A percentile compares a stretch with the other conserved stretches of the same genome.
These are phyloP conservation scores for Colletotrichum sp. DNA, from an alignment of 2,329 filamentous ascomycete genomes.

Conservation along the genomic window DNA sequence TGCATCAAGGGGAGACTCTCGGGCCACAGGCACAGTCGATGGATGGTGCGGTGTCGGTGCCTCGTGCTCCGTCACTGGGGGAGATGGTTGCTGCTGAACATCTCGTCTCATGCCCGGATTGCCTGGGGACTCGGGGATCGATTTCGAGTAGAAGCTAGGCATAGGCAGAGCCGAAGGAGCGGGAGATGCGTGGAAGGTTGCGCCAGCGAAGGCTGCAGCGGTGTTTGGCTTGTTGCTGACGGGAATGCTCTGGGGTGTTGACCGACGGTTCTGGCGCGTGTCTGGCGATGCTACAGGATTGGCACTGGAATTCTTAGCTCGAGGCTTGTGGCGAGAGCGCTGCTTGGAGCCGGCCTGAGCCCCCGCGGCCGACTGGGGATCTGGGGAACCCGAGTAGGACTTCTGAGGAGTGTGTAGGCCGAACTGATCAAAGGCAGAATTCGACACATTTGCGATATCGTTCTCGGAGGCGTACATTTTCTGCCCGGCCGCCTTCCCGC, in stretches of 20 bases:
- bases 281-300: conserved; percentile 42
- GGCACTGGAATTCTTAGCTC: conserved; percentile 22
- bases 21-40: conserved; percentile 30
- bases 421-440: conserved; percentile 35
- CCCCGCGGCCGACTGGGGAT: conserved; percentile 33
- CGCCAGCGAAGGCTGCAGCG: conserved; percentile 80
- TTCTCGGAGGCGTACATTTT: conserved; percentile 67
- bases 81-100: conserved; percentile 50
- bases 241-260: conserved; percentile 36
- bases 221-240: conserved; percentile 49
- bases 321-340: conserved; percentile 24
- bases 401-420: conserved; percentile 55
- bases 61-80: conserved; percentile 57
- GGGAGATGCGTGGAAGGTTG: conserved; percentile 94
- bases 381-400: conserved; percentile 38
- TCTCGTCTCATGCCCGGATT: conserved; percentile 35
- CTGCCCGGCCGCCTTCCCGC: conserved; percentile 41
- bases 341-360: conserved; percentile 29
- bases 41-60: conserved; percentile 50
- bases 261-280: conserved; percentile 45
- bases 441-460: conserved; percentile 41
- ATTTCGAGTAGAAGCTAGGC: conserved; percentile 83
- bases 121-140: conserved; percentile 68
- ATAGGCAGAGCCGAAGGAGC: conserved; percentile 89
- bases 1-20: conserved; percentile 84